Base-by-base conservation (phyloP, 805 yeast species). In the Wickerhamomyces ciferrii region DNA sequence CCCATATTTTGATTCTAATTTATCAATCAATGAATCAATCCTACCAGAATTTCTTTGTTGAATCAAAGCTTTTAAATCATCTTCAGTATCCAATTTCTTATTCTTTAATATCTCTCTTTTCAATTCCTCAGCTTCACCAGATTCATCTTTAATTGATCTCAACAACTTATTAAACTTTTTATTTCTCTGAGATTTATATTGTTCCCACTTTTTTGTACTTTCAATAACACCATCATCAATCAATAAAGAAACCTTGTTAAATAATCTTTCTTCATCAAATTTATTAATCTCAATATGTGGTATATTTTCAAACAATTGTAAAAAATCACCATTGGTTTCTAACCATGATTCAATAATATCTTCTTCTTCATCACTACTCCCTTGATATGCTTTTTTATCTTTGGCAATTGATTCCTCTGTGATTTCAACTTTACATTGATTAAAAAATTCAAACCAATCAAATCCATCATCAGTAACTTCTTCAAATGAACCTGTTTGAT, bases 241-340 rank as follows among this genome's bases (percentile, higher is more conserved):
- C 37, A 81, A 67, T 14, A 68, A 67, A 29, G 72, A 67, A 25
- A 88, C 75, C 1, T 81, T 70, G 2, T 60, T 61, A 46, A 74
- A 77, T 39, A 86, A 71, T 35, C 96, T 72, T 29, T 63, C 65
- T 55, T 87, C 95, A 54, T 83, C 89, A 0, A 60, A 68, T 34
- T 70, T 74, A 35, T 67, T 67, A 39, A 83, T 72, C 50, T 84
- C 90, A 44, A 86, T 72, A 63, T 90, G 96, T 10, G 94, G 85
- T 4, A 90, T 83, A 31, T 73, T 71, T 60, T 88, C 96, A 58
- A 89, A 85, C 6, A 89, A 67, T 43, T 71, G 69, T 41, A 83
- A 68, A 55, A 89, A 78, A 55, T 87, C 87, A 5, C 96, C 96
- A 14, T 78, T 74, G 40, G 73, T 72, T 53, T 71, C 77, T 9